phyloP scores from a whole-genome alignment of 2,329 filamentous ascomycete genomes.

The Elsinoe necatrix region DNA sequence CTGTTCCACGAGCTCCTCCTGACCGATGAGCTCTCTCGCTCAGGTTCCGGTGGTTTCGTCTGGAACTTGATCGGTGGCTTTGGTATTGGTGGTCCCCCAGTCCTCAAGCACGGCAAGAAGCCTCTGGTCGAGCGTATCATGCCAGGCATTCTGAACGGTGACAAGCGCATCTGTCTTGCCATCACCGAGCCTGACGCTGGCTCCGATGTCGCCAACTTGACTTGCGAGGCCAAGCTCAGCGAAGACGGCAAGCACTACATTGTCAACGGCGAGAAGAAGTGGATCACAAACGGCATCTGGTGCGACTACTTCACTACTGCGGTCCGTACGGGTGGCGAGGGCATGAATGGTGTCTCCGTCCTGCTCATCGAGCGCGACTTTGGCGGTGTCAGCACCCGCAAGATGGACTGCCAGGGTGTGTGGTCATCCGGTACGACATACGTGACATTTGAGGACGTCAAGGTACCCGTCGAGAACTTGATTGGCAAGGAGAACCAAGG shows the following conservation, averaged over 20 bases:
- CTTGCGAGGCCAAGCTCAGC: slow-evolving; percentile 87
- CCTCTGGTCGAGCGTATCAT: slow-evolving; percentile 76
- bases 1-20: slow-evolving; percentile 95
- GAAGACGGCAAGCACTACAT: slow-evolving; percentile 98
- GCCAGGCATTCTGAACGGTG: slow-evolving; percentile 77
- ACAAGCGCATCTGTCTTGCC: slow-evolving; percentile 95
- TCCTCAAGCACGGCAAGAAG: slow-evolving; percentile 88
- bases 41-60: slow-evolving; percentile 83
- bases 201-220: slow-evolving; percentile 88
- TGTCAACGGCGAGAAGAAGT: slow-evolving; percentile 99
- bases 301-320: slow-evolving; percentile 96
- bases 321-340: slow-evolving; percentile 73
- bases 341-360: slow-evolving; percentile 88
- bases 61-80: slow-evolving; percentile 98
- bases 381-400: slow-evolving; percentile 81
- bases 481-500: slow-evolving; percentile 97
- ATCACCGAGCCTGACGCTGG: slow-evolving; percentile 95
- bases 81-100: slow-evolving; percentile 83
- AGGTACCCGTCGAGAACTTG: slow-evolving; percentile 97
- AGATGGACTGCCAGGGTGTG: slow-evolving; percentile 98
- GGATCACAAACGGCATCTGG: slow-evolving; percentile 95
- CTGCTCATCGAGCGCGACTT: slow-evolving; percentile 81
- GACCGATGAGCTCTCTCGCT: slow-evolving; percentile 86
- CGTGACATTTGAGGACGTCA: slow-evolving; percentile 97
- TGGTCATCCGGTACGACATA: slow-evolving; percentile 95